Conservation (phyloP, 2,329 filamentous ascomycete genomes). For the Dothistroma pini region DNA sequence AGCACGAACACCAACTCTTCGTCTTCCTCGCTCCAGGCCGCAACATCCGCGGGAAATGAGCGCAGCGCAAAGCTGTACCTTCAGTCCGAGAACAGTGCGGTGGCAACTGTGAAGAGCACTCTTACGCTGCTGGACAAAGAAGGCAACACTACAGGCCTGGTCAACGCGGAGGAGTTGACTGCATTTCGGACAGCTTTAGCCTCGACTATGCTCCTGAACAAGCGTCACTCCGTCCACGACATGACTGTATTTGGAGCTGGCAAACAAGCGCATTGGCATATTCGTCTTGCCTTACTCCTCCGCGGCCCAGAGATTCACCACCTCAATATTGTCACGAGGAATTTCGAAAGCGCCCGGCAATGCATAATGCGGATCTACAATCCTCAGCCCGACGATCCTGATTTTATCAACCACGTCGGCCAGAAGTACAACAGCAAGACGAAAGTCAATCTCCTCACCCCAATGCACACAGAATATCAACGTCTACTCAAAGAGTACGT, state of each 20-base stretch:
- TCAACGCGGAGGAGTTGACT: slow-evolving; percentile 66
- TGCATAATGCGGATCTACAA: slow-evolving; percentile 55
- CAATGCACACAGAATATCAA: slow-evolving; percentile 64
- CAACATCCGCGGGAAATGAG: slow-evolving; percentile 27
- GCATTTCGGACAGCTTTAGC: slow-evolving; percentile 66
- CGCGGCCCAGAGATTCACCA: slow-evolving; percentile 66
- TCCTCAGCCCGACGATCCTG: slow-evolving; percentile 36
- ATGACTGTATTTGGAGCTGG: slow-evolving; percentile 84
- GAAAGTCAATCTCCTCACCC: slow-evolving; percentile 68
- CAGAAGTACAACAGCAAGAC: slow-evolving; percentile 37
- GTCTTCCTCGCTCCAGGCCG: slow-evolving; percentile 14
- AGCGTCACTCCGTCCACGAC: slow-evolving; percentile 67
- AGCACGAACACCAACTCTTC: slow-evolving; percentile 28
- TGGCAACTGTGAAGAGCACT: slow-evolving; percentile 52
- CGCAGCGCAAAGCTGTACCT: slow-evolving; percentile 8
- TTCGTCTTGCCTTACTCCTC: slow-evolving; percentile 75
- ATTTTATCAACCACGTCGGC: slow-evolving; percentile 36
- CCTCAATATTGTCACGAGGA: slow-evolving; percentile 78
- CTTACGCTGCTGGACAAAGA: slow-evolving; percentile 57
- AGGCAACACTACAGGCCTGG: slow-evolving; percentile 57
- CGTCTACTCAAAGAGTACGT: slow-evolving; percentile 69
- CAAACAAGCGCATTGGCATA: slow-evolving; percentile 91
- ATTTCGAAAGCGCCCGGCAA: slow-evolving; percentile 56
- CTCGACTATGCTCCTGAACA: slow-evolving; percentile 58
- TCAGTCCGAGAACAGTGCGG: neutral